Base-by-base conservation (phyloP, 2,329 filamentous ascomycete genomes). In the Bretziella fagacearum region DNA sequence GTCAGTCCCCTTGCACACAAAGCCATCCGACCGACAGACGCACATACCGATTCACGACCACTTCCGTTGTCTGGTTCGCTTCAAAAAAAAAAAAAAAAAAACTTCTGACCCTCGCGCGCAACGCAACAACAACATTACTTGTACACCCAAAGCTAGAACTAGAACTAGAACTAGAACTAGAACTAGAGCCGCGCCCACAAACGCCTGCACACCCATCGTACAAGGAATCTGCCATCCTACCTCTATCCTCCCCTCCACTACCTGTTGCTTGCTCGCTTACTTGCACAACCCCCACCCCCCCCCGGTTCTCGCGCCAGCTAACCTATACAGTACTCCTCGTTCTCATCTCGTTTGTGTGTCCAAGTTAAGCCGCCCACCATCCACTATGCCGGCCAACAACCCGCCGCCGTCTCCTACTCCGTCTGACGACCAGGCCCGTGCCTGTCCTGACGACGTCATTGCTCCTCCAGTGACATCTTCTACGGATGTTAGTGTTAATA, bases 391-490 rank as follows among this genome's bases (percentile, higher is more conserved):
- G 22, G 39, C 30, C 17, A 40, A 15, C 35, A 41, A 36, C 35
- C 36, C 40, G 29, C 48, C 15, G 30, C 45, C 43, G 37, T 32
- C 48, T 26, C 46, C 42, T 40, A 23, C 25, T 11, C 20, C 17
- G 25, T 13, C 20, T 27, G 40, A 15, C 26, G 40, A 30, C 15
- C 40, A 43, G 40, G 40, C 11, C 40, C 40, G 25, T 43, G 40
- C 40, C 23, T 29, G 27, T 45, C 41, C 41, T 6, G 47, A 49
- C 27, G 47, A 49, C 32, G 29, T 29, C 36, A 36, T 33, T 26
- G 23, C 25, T 11, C 15, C 15, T 18, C 35, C 35, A 11, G 35
- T 17, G 35, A 18, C 35, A n/a, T n/a, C n/a, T n/a, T n/a, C n/a
- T n/a, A n/a, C n/a, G n/a, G n/a, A n/a, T n/a, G n/a, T n/a, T n/a